These are phyloP conservation scores for Fusarium drepaniforme DNA, from an alignment of 2,329 filamentous ascomycete genomes.

Conservation along the genomic window DNA sequence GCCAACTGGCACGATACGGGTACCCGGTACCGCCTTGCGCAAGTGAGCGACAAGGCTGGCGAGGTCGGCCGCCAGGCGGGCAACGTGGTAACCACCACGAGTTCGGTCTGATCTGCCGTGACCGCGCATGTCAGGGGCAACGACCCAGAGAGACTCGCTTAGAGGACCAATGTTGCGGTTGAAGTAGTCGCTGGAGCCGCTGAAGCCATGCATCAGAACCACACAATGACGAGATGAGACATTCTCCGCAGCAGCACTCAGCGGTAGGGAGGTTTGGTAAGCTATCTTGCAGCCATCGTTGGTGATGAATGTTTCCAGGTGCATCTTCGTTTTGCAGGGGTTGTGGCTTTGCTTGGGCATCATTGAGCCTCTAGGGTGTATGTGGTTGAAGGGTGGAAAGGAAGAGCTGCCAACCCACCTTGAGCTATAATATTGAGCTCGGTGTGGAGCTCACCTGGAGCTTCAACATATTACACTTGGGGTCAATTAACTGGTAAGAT, in stretches of 20 bases:
- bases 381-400: neutral
- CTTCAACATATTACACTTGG: neutral
- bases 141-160: constrained; percentile 37
- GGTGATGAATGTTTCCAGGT: constrained; percentile 29
- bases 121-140: constrained; percentile 45
- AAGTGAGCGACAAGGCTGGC: constrained; percentile 35
- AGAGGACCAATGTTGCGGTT: constrained; percentile 35
- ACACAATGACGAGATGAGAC: constrained; percentile 30
- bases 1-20: constrained; percentile 41
- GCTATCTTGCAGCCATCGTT: constrained; percentile 43
- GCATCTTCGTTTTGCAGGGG: constrained; percentile 21
- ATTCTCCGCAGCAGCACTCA: constrained; percentile 15
- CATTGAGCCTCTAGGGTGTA: neutral
- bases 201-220: constrained; percentile 46
- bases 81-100: constrained; percentile 43
- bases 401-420: neutral
- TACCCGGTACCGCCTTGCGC: constrained; percentile 25
- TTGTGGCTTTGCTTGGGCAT: neutral
- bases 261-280: constrained; percentile 39
- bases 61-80: constrained; percentile 41
- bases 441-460: neutral
- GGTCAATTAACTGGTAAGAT: neutral
- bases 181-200: constrained; percentile 45
- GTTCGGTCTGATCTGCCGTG: constrained; percentile 41
- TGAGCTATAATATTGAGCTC: neutral